These are phyloP conservation scores for Lipomyces kockii DNA, from an alignment of 805 yeast species.

Conservation along the genomic window DNA sequence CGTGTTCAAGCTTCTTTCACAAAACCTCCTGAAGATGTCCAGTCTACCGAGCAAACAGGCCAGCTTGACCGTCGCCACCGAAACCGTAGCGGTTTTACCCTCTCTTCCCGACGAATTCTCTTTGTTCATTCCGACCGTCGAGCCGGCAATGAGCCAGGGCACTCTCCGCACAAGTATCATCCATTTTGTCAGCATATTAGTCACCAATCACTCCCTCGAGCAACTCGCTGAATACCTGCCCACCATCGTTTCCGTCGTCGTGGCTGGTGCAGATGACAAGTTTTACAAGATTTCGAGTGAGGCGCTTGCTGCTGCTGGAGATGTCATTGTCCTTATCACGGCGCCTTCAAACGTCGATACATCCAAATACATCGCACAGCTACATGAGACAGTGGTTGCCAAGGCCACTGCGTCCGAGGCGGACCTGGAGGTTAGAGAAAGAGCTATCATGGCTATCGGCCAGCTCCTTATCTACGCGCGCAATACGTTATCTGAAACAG, in stretches of 20 bases:
- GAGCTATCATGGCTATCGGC: conserved; percentile 46
- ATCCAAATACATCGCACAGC: conserved; percentile 26
- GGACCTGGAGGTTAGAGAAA: conserved; percentile 48
- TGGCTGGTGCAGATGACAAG: conserved; percentile 45
- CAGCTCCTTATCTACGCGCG: conserved; percentile 35
- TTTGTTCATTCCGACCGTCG: conserved; percentile 25
- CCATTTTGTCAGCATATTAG: conserved; percentile 17
- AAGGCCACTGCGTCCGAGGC: conserved; percentile 46
- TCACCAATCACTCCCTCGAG: conserved; percentile 14
- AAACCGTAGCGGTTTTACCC: conserved; percentile 16
- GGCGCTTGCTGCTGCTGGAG: conserved; percentile 45
- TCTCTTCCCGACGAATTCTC: conserved; percentile 20
- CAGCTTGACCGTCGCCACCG: conserved; percentile 28
- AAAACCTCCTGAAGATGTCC: conserved; percentile 26
- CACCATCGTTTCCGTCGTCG: conserved; percentile 42
- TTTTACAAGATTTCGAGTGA: conserved; percentile 47
- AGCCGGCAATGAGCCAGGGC: conserved; percentile 16
- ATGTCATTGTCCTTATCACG: conserved; percentile 29
- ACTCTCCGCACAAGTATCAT: conserved; percentile 25
- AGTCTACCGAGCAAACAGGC: conserved; percentile 32
- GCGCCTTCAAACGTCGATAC: conserved; percentile 12
- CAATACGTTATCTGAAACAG: conserved; percentile 38
- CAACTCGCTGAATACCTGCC: conserved; percentile 17
- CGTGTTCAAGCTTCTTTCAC: conserved; percentile 30
- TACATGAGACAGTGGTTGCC: conserved; percentile 44